These are phyloP conservation scores for Pseudogymnoascus sp. DNA, from an alignment of 2,329 filamentous ascomycete species.

Conservation along the genomic window DNA sequence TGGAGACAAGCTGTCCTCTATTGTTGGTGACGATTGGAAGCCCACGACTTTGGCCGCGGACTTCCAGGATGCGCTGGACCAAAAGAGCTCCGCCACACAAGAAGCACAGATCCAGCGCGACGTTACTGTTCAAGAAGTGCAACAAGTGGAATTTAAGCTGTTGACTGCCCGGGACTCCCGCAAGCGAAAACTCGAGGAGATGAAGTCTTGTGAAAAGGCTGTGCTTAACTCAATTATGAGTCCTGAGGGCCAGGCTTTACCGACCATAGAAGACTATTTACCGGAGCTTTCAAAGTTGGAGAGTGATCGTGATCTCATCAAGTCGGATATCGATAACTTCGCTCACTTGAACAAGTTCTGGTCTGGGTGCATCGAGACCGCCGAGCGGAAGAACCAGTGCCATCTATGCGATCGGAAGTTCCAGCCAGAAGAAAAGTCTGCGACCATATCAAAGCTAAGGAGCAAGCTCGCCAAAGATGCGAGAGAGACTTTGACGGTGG, in stretches of 20 bases:
- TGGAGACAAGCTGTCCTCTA: conserved; percentile 55
- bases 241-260: conserved; percentile 29
- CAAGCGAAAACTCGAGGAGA: conserved; percentile 54
- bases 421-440: conserved; percentile 51
- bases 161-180: conserved; percentile 56
- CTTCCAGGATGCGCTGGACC: conserved; percentile 55
- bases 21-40: conserved; percentile 61
- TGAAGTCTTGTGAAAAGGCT: conserved; percentile 49
- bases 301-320: conserved; percentile 41
- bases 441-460: conserved; percentile 58
- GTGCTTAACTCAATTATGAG: conserved; percentile 43
- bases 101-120: conserved; percentile 65
- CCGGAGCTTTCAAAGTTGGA: conserved; percentile 42
- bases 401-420: conserved; percentile 67
- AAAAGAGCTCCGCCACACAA: conserved; percentile 47
- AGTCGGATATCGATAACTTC: conserved; percentile 59
- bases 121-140: conserved; percentile 59
- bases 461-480: conserved; percentile 52
- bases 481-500: conserved; percentile 51
- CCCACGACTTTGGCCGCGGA: conserved; percentile 59
- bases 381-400: conserved; percentile 64
- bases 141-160: conserved; percentile 66
- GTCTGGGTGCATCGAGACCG: conserved; percentile 53
- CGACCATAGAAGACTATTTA: conserved; percentile 45
- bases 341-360: conserved; percentile 65